These are phyloP conservation scores for Jimgerdemannia lactiflua DNA, from an alignment of 192 early-diverging fungal genomes.

Conservation along the genomic window DNA sequence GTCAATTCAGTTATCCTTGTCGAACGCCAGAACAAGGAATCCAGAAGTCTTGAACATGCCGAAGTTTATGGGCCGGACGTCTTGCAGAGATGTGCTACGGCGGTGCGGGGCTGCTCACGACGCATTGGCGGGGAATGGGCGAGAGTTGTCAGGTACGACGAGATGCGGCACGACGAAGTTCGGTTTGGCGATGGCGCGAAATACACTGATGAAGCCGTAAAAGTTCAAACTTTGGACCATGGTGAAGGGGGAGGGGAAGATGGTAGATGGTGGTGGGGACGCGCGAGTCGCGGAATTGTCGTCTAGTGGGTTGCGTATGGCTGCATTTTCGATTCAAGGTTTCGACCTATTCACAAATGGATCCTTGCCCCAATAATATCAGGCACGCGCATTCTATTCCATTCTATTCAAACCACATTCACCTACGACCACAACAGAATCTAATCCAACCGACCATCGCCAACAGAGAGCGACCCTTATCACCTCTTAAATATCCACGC, in stretches of 20 bases:
- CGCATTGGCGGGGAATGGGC: not conserved
- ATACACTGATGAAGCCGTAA: slow-evolving; percentile 52
- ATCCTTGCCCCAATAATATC: no score
- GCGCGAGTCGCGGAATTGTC: no score
- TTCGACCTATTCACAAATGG: no score
- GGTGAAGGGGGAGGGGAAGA: no score
- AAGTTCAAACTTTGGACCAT: slow-evolving; percentile 75
- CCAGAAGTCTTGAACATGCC: slow-evolving; percentile 49
- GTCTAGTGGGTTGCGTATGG: no score
- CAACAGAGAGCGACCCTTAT: not conserved
- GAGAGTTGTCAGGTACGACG: slow-evolving; percentile 52
- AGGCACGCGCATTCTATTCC: no score
- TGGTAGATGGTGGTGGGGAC: no score
- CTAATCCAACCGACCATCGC: no score
- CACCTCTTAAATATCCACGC: slow-evolving; percentile 4
- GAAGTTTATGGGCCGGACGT: slow-evolving; percentile 72
- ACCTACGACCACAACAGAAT: no score
- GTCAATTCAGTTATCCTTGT: slow-evolving; percentile 98
- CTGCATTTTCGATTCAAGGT: no score
- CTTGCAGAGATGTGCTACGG: slow-evolving; percentile 21
- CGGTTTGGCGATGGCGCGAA: slow-evolving; percentile 56
- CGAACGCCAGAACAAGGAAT: slow-evolving; percentile 80
- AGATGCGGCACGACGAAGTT: slow-evolving; percentile 73
- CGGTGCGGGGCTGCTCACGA: not conserved
- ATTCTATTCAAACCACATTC: no score